Base-by-base conservation (phyloP, 306 rosid genomes). In the Begonia peltatifolia region DNA sequence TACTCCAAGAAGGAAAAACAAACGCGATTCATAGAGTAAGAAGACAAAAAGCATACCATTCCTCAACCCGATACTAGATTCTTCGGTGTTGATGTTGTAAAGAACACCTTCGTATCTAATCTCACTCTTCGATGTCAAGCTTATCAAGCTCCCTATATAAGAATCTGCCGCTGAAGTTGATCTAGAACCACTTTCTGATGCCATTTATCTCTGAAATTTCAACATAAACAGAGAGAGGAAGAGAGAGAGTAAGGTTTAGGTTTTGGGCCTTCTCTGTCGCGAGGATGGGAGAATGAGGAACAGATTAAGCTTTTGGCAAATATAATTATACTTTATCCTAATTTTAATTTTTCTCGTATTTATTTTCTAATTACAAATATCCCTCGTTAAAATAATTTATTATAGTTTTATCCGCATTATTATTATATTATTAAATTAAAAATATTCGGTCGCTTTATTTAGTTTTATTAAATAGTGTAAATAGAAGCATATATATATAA, bases 101-200 rank as follows among this genome's bases (percentile, higher is more conserved):
- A 84, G 80, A 11, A 81, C 62, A 46, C 95, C 95, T 55, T 84
- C 95, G 52, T 84, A 84, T 81, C 90, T 74, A 62, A 84, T 84
- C 71, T 84, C 95, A 64, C 90, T 81, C 79, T 81, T 84, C 0
- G 95, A 84, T 17, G 90, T 84, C 75, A 81, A 68, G 69, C 90
- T 81, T n/a, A 84, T 84, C 80, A 78, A 72, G 75, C 94, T 67
- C 9, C 94, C 94, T 36, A 84, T 65, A 67, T 84, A 84, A n/a
- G 94, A 76, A 76, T 84, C 94, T n/a, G 90, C 90, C 9, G 82
- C 73, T 11, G 94, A 74, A 66, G 60, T 68, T 36, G 95, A 68
- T 56, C 81, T 76, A 18, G 84, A 47, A 66, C 70, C 75, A 59
- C 53, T 60, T 6, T 81, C 90, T 9, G 70, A 35, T 13, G 96